Base-by-base conservation (phyloP, 352 stramenopile genomes). In the Globisporangium ultimum region DNA sequence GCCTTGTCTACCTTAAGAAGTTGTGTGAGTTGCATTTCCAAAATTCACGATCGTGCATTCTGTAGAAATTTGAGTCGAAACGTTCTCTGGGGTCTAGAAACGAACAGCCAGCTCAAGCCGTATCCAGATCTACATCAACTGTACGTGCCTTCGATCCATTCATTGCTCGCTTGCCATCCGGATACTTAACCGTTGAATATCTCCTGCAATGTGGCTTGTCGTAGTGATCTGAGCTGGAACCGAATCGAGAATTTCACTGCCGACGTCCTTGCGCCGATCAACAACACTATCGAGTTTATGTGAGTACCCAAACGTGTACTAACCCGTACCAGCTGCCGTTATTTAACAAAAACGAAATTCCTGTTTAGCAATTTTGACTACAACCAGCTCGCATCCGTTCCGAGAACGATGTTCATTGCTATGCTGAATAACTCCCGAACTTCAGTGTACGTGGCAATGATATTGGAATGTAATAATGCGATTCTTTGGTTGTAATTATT, bases 11-110 rank as follows among this genome's bases (percentile, higher is more conserved):
- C 17, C 10, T 18, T 24, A 15, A 32, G 3, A 45, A n/a, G 18
- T 45, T 41, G 11, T 15, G 20, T 54, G 32, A 40, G 28, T 32
- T 32, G 9, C 8, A 10, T 56, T 13, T 38, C 14, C 0, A 20
- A 32, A 32, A 24, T 53, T 20, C 5, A n/a, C 18, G 32, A 34
- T 20, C 47, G 14, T 55, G 11, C 55, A 54, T 0, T 36, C 9
- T 47, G 17, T 46, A 89, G 79, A 14, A 87, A 89, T 34, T 52
- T 89, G 66, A 89, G 79, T 38, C 68, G 68, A 36, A 89, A 89
- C 46, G 76, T 72, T 52, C 55, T 89, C 12, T 89, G 79, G 79
- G 74, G 70, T 15, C 64, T 89, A 3, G 62, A 77, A 13, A 77
- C 72, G 5, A 84, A 79, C 48, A 72, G 74, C 15, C 66, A 76